A percentile compares a stretch with the other conserved stretches of the same genome.
Conservation (phyloP, 2,329 filamentous ascomycete genomes). For the Pezicula carpinea region DNA sequence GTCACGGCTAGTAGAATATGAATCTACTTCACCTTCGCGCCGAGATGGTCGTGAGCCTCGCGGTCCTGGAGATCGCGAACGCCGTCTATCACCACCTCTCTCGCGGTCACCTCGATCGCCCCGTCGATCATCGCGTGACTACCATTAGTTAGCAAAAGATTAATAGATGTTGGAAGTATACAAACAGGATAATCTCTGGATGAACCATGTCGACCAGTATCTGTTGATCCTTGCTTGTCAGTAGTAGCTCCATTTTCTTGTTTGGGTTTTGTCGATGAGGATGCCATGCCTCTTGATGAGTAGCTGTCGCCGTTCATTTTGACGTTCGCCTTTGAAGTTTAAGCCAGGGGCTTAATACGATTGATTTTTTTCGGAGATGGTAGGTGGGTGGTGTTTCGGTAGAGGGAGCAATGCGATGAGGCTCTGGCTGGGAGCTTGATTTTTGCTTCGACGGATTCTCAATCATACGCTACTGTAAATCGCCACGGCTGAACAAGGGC, state of each 20-base stretch:
- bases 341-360: neutral
- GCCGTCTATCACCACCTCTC: slow-evolving; percentile 56
- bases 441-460: neutral
- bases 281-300: slow-evolving; percentile 62
- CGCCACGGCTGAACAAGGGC: neutral
- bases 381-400: neutral
- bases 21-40: slow-evolving; percentile 73
- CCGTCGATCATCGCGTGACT: slow-evolving; percentile 33
- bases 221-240: slow-evolving; percentile 35
- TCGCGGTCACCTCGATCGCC: slow-evolving; percentile 35
- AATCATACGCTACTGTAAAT: neutral
- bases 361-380: slow-evolving; percentile 1
- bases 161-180: slow-evolving; percentile 6
- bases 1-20: slow-evolving; percentile 88
- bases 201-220: slow-evolving; percentile 40
- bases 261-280: slow-evolving; percentile 23
- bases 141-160: slow-evolving; percentile 24
- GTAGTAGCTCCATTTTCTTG: slow-evolving; percentile 23
- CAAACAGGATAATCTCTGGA: slow-evolving; percentile 50
- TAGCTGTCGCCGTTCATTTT: slow-evolving; percentile 85
- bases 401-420: slow-evolving; percentile 6
- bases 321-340: slow-evolving; percentile 11
- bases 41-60: slow-evolving; percentile 59
- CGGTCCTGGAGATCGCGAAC: slow-evolving; percentile 82
- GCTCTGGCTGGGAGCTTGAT: slow-evolving; percentile 5